Conservation (phyloP, 1,284 basidiomycete genomes). For the Cryptococcus sp. region DNA sequence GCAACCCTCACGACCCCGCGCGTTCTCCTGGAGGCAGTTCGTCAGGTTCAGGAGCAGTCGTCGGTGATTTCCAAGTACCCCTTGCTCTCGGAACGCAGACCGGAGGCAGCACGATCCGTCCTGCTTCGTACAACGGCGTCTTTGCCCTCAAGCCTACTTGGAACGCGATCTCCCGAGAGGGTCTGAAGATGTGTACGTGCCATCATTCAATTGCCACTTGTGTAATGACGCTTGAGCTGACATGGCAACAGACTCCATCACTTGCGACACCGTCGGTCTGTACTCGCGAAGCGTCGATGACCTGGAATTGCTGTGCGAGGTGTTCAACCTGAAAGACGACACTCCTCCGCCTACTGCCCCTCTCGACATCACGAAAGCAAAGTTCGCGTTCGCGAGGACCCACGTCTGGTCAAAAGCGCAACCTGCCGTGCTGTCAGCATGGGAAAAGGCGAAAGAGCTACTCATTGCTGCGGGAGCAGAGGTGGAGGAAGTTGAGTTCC, state of each 20-base stretch:
- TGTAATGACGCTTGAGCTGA: not conserved
- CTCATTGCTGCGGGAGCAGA: slow-evolving; percentile 24
- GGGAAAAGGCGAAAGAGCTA: slow-evolving; percentile 23
- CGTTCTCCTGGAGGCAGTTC: slow-evolving; percentile 41
- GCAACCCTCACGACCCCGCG: slow-evolving; percentile 36
- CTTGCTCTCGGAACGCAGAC: slow-evolving; percentile 39
- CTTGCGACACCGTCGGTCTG: slow-evolving; percentile 43
- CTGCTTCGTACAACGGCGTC: slow-evolving; percentile 44
- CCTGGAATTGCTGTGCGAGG: slow-evolving; percentile 29
- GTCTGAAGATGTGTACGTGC: slow-evolving; percentile 39
- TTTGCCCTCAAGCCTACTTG: slow-evolving; percentile 44
- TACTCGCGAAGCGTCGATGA: slow-evolving; percentile 39
- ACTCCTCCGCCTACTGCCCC: slow-evolving; percentile 16
- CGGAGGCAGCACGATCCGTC: slow-evolving; percentile 36
- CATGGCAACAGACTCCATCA: slow-evolving; percentile 27
- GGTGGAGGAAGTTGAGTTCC: slow-evolving; percentile 32
- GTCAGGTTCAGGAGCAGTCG: slow-evolving; percentile 42
- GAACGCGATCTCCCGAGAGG: slow-evolving; percentile 43
- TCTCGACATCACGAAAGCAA: slow-evolving; percentile 19
- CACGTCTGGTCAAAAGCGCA: slow-evolving; percentile 28
- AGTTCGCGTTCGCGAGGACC: slow-evolving; percentile 36
- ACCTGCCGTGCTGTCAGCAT: slow-evolving; percentile 13
- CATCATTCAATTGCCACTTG: not conserved
- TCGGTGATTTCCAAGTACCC: slow-evolving; percentile 41
- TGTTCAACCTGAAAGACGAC: slow-evolving; percentile 38